phyloP scores from a whole-genome alignment of 129 eudicot genomes.

The Scalesia atractyloides region DNA sequence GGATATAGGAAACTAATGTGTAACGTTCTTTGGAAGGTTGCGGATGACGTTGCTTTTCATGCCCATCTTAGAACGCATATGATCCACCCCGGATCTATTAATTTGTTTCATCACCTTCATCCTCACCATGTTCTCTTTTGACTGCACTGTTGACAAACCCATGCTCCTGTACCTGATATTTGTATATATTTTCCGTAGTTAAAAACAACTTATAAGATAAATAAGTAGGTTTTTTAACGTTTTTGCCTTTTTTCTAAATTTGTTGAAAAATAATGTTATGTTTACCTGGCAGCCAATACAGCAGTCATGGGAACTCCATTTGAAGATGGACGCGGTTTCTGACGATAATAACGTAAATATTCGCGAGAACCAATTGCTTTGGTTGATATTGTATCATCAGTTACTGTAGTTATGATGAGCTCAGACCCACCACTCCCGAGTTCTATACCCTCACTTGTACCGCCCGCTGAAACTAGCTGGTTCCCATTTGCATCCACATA shows the following conservation, averaged over 20 bases:
- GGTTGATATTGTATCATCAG: conserved; percentile 44
- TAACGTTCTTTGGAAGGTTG: conserved; percentile 84
- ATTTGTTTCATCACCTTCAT: conserved; percentile 92
- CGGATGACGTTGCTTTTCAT: conserved; percentile 96
- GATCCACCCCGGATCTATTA: conserved; percentile 72
- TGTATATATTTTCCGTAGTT: neutral
- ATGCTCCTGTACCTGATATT: conserved; percentile 83
- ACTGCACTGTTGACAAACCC: conserved; percentile 90
- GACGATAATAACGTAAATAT: conserved; percentile 86
- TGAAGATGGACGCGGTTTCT: conserved; percentile 77
- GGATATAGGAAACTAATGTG: conserved; percentile 42
- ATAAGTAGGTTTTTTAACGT: neutral
- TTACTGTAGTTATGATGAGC: conserved; percentile 64
- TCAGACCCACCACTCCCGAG: conserved; percentile 93
- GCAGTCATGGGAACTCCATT: conserved; percentile 51
- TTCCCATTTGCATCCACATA: conserved; percentile 79
- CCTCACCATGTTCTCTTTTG: conserved; percentile 70
- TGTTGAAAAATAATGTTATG: neutral
- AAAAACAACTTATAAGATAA: neutral
- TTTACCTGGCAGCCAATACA: conserved; percentile 89
- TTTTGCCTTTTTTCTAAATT: neutral
- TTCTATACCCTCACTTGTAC: conserved; percentile 48
- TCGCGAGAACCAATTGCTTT: conserved; percentile 91
- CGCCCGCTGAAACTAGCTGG: conserved; percentile 64
- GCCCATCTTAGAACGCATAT: conserved; percentile 85